phyloP scores from a whole-genome alignment of 345 rosid species.

The Noccaea bulbosa region DNA sequence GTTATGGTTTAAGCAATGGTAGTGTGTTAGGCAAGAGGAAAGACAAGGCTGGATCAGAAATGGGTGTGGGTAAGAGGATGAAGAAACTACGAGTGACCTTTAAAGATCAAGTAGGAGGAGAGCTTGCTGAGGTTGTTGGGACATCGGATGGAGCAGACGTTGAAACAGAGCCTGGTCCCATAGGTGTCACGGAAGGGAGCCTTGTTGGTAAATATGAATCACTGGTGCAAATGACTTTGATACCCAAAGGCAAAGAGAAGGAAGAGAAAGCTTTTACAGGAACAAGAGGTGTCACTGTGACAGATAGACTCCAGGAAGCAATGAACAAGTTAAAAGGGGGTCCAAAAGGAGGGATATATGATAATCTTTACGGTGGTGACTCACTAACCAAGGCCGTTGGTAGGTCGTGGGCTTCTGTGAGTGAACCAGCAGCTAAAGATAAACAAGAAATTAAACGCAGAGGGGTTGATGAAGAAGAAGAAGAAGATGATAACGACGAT shows the following conservation, averaged over 20 bases:
- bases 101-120: conserved; percentile 89
- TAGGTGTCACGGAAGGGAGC: conserved; percentile 91
- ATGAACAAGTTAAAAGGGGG: conserved; percentile 64
- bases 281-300: conserved; percentile 65
- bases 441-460: conserved; percentile 40
- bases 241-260: conserved; percentile 78
- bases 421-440: conserved; percentile 40
- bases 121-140: conserved; percentile 88
- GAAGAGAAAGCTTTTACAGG: conserved; percentile 47
- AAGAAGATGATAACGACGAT: conserved; percentile 66
- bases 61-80: conserved; percentile 61
- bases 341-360: conserved; percentile 66
- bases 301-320: conserved; percentile 73
- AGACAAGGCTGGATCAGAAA: conserved; percentile 65
- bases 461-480: conserved; percentile 46
- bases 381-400: conserved; percentile 73
- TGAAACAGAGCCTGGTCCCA: conserved; percentile 93
- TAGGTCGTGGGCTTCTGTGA: conserved; percentile 76
- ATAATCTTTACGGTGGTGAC: conserved; percentile 83
- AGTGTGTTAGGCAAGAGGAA: conserved; percentile 47
- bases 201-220: conserved; percentile 93
- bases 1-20: conserved; percentile 60
- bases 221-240: conserved; percentile 67
- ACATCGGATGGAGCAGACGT: conserved; percentile 92
- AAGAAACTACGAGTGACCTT: conserved; percentile 69